Percentiles rank a stretch among this genome's conserved stretches.
Evolutionary conservation across 805 yeast species (phyloP).

Genomic region (Barnettozyma populi): DNA sequence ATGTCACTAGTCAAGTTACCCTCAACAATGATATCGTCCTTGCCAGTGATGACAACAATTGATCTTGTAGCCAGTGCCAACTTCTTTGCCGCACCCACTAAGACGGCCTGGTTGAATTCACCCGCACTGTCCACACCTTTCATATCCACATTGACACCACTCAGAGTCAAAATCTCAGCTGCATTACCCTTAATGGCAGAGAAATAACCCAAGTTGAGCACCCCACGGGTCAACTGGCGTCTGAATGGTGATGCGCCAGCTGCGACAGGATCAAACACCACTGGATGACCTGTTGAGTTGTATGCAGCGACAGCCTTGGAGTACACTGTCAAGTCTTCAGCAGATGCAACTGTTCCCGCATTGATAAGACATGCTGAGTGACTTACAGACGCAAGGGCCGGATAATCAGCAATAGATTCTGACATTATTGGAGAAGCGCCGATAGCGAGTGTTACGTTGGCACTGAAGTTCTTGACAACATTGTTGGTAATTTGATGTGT

Average conservation of each 20-base stretch:
- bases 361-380: conserved; percentile 57
- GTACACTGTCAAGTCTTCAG: conserved; percentile 21
- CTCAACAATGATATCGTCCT: conserved; percentile 43
- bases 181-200: conserved; percentile 79
- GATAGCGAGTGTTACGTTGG: conserved; percentile 76
- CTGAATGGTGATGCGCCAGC: conserved; percentile 75
- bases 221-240: conserved; percentile 36
- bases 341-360: conserved; percentile 58
- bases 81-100: conserved; percentile 36
- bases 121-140: conserved; percentile 63
- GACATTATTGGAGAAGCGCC: conserved; percentile 92
- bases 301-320: conserved; percentile 52
- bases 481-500: conserved; percentile 85
- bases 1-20: conserved; percentile 31
- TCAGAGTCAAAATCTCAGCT: conserved; percentile 67
- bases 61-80: conserved; percentile 49
- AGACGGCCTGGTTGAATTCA: conserved; percentile 18
- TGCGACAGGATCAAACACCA: conserved; percentile 90
- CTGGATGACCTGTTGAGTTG: conserved; percentile 49
- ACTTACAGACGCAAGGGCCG: conserved; percentile 55
- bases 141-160: conserved; percentile 47
- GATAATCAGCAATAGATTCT: conserved; percentile 61
- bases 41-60: conserved; percentile 71
- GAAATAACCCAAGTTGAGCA: conserved; percentile 53
- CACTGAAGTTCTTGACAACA: conserved; percentile 86